Percentiles rank a stretch among this genome's conserved stretches.
Evolutionary conservation across 2,329 filamentous ascomycete genomes (phyloP).

Genomic region (Chrysosphaeria jannelii): DNA sequence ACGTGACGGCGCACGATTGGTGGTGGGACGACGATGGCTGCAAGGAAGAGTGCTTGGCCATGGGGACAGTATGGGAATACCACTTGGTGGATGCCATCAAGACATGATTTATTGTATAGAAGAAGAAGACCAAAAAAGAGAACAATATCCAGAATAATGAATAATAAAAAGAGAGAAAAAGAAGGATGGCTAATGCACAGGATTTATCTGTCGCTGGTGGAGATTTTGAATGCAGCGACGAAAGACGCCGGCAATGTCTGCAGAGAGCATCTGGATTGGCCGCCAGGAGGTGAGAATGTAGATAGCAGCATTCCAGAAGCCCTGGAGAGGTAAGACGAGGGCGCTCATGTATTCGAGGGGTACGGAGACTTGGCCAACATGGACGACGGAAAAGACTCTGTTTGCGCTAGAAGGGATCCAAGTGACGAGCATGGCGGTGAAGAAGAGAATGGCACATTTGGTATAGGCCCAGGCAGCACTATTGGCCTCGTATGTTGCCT

Average conservation of each 20-base stretch:
- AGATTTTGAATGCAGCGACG: slow-evolving; percentile 5
- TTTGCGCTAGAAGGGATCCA: slow-evolving; percentile 58
- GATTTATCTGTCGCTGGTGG: slow-evolving; percentile 4
- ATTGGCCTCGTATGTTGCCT: slow-evolving; percentile 19
- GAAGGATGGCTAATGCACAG: too few relatives aligned
- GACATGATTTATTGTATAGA: too few relatives aligned
- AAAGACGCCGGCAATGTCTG: slow-evolving; percentile 9
- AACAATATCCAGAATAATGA: not conserved
- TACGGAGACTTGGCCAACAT: slow-evolving; percentile 19
- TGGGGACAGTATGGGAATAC: slow-evolving; percentile 28
- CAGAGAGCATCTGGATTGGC: slow-evolving; percentile 21
- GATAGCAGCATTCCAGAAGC: slow-evolving; percentile 60
- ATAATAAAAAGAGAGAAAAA: not conserved
- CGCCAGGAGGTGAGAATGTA: slow-evolving; percentile 40
- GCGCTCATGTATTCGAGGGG: slow-evolving; percentile 39
- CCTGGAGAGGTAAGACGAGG: slow-evolving; percentile 51
- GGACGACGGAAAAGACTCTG: slow-evolving; percentile 36
- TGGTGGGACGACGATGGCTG: slow-evolving; percentile 30
- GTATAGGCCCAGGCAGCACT: slow-evolving; percentile 39
- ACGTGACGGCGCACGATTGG: slow-evolving; percentile 19
- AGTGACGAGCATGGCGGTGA: slow-evolving; percentile 37
- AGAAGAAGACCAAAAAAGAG: not conserved
- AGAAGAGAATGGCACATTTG: slow-evolving; percentile 41
- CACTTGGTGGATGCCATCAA: slow-evolving; percentile 24
- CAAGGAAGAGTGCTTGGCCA: slow-evolving; percentile 20